Base-by-base conservation (phyloP, 768 basidiomycete genomes). In the Infundibulicybe gibba region DNA sequence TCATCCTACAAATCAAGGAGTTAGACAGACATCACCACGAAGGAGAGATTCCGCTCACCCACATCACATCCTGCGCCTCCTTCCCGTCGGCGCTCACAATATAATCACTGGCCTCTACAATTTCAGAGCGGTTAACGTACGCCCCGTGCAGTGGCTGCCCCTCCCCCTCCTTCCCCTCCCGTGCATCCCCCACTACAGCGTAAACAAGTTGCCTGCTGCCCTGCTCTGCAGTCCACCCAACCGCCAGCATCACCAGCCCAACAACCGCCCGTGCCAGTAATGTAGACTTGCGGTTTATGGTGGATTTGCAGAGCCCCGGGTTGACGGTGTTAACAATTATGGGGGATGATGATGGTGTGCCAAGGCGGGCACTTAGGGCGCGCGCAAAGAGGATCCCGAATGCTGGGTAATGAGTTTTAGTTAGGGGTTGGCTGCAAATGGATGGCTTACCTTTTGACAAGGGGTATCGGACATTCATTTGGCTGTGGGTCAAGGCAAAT, bases 281-380 rank as follows among this genome's bases (percentile, higher is more conserved):
- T 8, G 25, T 25, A 8, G 25, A 25, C 3, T 25, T 25, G 25
- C 25, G 25, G 25, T 25, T 25, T 25, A 25, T 4, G 25, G 25
- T 61, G 8, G 72, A 73, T n/a, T 53, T 42, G 54, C 72, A 72
- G 52, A 62, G 67, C 2, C 74, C 74, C n/a, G 76, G 76, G 43
- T 70, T 68, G 31, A 70, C 61, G 33, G 63, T 37, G 45, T 64
- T 62, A 45, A 68, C 61, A 25, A 70, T 65, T 15, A 74, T 48
- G 0, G 25, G 64, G n/a, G n/a, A n/a, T n/a, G n/a, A n/a, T 49
- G 2, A 55, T 50, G 6, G 57, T 35, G 5, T 51, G 34, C 17
- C 5, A 40, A 74, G 55, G 15, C 57, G 61, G 12, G 56, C 61
- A 12, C 54, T 59, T 1, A 78, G 55, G 2, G 64, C 64, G 12